Base-by-base conservation (phyloP, 78 protist genomes). In the Capsaspora owczarzaki region DNA sequence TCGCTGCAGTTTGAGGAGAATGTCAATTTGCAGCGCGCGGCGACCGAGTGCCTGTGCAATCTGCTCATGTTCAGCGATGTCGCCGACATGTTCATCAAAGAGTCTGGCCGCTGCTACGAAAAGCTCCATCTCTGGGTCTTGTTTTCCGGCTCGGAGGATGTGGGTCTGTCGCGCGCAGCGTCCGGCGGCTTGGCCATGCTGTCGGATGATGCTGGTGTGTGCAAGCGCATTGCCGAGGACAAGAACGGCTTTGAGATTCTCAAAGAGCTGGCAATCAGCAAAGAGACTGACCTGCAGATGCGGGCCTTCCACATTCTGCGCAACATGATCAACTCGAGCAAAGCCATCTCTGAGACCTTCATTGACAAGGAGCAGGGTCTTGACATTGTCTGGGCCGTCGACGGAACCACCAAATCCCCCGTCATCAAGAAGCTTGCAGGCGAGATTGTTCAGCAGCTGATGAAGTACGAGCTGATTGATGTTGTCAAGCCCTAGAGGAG, bases 31-130 rank as follows among this genome's bases (percentile, higher is more conserved):
- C 84, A 63, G 40, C 31, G 78, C 27, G 75, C 68, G 1, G 84
- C 78, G 20, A 69, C 78, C 6, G 84, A 80, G 69, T 33, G 70
- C 16, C 60, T 80, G 38, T 66, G 76, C 77, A 80, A 80, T 25
- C 6, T 66, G 78, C 43, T 80, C 23, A 37, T 46, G 20, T 16
- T 56, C 66, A 16, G 20, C 35, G 25, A 16, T 56, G n/a, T n/a
- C n/a, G n/a, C n/a, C n/a, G n/a, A n/a, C n/a, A n/a, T n/a, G n/a
- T n/a, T 25, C 66, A 25, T 25, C 66, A 29, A 56, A 3, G 66
- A 56, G 66, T 56, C 12, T 12, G 77, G 77, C 10, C 61, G 44
- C 2, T 4, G 41, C 33, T 27, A 5, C 44, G 77, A 71, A 10
- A 6, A 29, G 3, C 23, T 71, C 61, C 42, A 71, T 53, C 19